phyloP scores from a whole-genome alignment of 495 filamentous ascomycete genomes.

The Cudoniella acicularis region DNA sequence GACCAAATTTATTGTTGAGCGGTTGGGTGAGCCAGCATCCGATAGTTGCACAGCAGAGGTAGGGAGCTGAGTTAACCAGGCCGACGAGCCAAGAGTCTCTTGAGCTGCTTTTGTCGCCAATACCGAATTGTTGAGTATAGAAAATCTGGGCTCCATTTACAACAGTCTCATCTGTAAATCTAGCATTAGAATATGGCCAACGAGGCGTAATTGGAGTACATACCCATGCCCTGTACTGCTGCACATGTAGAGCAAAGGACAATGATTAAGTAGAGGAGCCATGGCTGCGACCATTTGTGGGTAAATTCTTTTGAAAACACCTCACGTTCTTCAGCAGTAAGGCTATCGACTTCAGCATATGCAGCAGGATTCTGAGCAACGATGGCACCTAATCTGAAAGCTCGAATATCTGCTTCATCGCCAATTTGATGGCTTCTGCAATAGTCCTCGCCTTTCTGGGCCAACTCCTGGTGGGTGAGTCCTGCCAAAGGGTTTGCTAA shows the following conservation, averaged over 20 bases:
- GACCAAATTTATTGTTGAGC: constrained; percentile 73
- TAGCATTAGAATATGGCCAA: constrained; percentile 16
- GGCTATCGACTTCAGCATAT: constrained; percentile 43
- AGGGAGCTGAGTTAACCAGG: constrained; percentile 64
- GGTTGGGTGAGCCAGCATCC: constrained; percentile 84
- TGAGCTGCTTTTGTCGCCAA: constrained; percentile 39
- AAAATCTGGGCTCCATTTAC: constrained; percentile 75
- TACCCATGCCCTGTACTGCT: constrained; percentile 69
- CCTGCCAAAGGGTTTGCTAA: constrained; percentile 70
- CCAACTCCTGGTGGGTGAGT: constrained; percentile 54
- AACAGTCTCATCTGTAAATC: constrained; percentile 69
- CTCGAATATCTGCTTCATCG: constrained; percentile 59
- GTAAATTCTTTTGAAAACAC: constrained; percentile 58
- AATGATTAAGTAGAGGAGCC: constrained; percentile 64
- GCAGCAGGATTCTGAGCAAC: constrained; percentile 56
- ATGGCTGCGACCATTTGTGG: constrained; percentile 71
- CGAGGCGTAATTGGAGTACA: background rate
- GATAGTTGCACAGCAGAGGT: constrained; percentile 71
- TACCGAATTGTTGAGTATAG: constrained; percentile 64
- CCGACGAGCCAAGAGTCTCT: constrained; percentile 61
- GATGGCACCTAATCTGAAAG: constrained; percentile 70
- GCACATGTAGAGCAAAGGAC: constrained; percentile 59
- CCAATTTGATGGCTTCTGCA: constrained; percentile 60
- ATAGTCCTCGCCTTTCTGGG: constrained; percentile 61
- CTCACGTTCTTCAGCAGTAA: constrained; percentile 55